Evolutionary conservation across 177 flowering plant genomes (phyloP).

Genomic region (Vitis hybrid): DNA sequence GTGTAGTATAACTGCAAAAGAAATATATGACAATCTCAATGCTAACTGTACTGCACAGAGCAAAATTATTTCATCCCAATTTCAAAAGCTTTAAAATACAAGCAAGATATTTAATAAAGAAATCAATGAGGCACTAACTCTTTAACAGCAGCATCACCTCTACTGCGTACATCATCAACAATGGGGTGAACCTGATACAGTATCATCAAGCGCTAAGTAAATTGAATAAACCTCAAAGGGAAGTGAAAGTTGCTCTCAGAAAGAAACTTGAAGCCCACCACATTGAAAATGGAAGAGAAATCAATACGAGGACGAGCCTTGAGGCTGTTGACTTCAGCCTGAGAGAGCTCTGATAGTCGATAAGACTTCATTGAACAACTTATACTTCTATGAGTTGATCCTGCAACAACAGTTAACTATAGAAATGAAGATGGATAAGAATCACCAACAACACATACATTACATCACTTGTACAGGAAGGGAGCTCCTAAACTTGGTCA

Average conservation of each 20-base stretch:
- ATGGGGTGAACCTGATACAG: slow-evolving; percentile 76
- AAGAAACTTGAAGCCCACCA: slow-evolving; percentile 40
- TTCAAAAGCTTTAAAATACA: background rate
- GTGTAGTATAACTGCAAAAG: slow-evolving; percentile 69
- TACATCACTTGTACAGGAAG: background rate
- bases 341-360: slow-evolving; percentile 63
- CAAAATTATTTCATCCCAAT: background rate
- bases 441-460: no score
- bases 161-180: slow-evolving; percentile 77
- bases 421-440: background rate
- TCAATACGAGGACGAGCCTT: slow-evolving; percentile 95
- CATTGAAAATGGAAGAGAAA: slow-evolving; percentile 79
- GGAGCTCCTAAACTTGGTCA: background rate
- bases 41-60: background rate
- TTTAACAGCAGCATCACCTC: slow-evolving; percentile 91
- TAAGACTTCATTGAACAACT: slow-evolving; percentile 89
- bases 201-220: background rate
- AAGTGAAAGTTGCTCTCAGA: background rate
- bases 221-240: background rate
- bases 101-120: background rate
- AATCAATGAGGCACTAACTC: slow-evolving; percentile 59
- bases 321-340: slow-evolving; percentile 56
- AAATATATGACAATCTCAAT: background rate
- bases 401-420: slow-evolving; percentile 18
- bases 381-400: slow-evolving; percentile 21